Percentiles rank a stretch among this genome's conserved stretches.
Conservation (phyloP, 2,329 filamentous ascomycete species). For the Paradendryphiella salina region DNA sequence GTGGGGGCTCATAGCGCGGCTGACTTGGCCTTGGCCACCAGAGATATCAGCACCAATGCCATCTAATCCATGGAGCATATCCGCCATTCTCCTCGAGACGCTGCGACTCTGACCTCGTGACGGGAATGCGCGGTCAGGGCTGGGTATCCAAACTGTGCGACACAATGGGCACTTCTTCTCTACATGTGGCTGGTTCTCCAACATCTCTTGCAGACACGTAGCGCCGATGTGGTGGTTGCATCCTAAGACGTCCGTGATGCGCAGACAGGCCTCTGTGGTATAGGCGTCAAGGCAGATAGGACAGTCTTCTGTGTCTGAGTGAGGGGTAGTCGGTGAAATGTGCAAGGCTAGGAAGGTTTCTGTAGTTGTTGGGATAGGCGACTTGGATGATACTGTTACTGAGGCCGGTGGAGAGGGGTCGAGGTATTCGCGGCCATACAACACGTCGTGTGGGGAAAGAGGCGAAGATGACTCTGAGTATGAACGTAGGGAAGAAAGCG, state of each 20-base stretch:
- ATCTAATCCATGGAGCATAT: not conserved
- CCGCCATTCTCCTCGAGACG: not conserved
- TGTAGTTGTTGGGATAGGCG: not conserved
- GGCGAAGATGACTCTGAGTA: too few species aligned
- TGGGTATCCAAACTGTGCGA: conserved; percentile 25
- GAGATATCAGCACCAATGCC: not conserved
- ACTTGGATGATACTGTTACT: not conserved
- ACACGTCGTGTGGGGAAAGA: too few species aligned
- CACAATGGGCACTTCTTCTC: conserved; percentile 31
- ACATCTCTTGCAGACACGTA: conserved; percentile 16
- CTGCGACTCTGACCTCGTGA: not conserved
- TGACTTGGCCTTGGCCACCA: too few species aligned
- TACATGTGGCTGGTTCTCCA: conserved; percentile 6
- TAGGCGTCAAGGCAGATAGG: conserved; percentile 28
- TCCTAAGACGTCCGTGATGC: conserved; percentile 16
- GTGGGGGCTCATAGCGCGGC: too few species aligned
- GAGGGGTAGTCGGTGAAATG: not conserved
- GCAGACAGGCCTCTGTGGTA: conserved; percentile 11
- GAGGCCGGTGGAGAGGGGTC: not conserved
- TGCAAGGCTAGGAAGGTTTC: conserved; percentile 5
- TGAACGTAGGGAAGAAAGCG: too few species aligned
- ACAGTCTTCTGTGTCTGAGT: conserved; percentile 15
- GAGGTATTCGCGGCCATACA: too few species aligned
- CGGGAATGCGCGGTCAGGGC: not conserved
- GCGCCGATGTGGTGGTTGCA: conserved; percentile 25